phyloP scores from a whole-genome alignment of 306 rosid genomes.

The Glycine tomentella region DNA sequence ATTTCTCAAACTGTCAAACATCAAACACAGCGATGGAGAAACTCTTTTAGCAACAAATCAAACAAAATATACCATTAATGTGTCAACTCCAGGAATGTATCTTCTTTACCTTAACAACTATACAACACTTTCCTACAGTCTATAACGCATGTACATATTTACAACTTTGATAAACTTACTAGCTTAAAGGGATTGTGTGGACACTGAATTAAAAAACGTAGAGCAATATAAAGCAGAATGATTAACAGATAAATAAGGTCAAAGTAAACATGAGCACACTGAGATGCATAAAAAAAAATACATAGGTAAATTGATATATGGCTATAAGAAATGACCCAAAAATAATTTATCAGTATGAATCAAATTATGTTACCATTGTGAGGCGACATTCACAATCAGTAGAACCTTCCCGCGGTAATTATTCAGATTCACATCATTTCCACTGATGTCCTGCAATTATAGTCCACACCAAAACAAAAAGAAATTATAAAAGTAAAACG shows the following conservation, averaged over 20 bases:
- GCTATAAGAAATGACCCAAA: constrained; percentile 11
- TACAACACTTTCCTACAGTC: background rate
- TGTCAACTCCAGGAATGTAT: constrained; percentile 2
- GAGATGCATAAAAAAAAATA: background rate
- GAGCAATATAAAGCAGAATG: constrained; percentile 9
- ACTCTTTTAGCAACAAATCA: background rate
- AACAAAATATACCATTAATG: background rate
- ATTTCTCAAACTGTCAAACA: constrained; percentile 15
- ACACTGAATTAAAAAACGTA: background rate
- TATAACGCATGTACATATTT: background rate
- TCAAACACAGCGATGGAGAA: background rate
- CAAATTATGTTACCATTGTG: constrained; percentile 68
- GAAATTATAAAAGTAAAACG: background rate
- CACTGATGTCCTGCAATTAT: constrained; percentile 73
- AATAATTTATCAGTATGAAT: constrained; percentile 6
- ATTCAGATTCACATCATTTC: constrained; percentile 75
- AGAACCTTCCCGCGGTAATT: constrained; percentile 79
- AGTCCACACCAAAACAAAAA: constrained; percentile 44
- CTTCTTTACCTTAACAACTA: background rate
- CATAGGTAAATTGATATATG: background rate
- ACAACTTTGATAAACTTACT: background rate
- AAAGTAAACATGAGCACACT: constrained; percentile 8
- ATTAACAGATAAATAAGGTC: constrained; percentile 23
- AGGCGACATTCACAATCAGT: constrained; percentile 89
- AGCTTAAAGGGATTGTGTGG: background rate